Percentiles rank a stretch among this genome's conserved stretches.
Conservation (phyloP, 2,329 filamentous ascomycete genomes). For the Pyrenochaeta sp. region DNA sequence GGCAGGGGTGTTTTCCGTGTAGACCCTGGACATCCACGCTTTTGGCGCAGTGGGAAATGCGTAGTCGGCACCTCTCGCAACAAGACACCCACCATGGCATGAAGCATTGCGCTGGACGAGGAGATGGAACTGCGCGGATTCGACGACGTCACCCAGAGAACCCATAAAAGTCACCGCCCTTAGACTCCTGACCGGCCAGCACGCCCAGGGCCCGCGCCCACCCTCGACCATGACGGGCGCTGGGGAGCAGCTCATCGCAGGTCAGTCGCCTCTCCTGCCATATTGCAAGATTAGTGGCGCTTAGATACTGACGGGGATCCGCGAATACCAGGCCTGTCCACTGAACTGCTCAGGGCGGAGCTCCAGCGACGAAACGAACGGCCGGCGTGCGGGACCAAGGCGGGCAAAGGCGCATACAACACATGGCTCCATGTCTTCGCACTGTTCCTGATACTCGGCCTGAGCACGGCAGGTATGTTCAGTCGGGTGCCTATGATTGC, state of each 20-base stretch:
- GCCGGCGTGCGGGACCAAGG: slow-evolving; percentile 63
- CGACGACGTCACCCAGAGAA: slow-evolving; percentile 21
- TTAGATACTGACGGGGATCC: slow-evolving; percentile 21
- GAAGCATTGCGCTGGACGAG: not conserved
- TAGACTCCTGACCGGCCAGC: slow-evolving; percentile 15
- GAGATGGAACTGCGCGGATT: slow-evolving; percentile 5
- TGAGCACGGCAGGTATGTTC: slow-evolving; percentile 61
- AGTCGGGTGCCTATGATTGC: not conserved
- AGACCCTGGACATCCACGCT: not conserved
- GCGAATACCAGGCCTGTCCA: slow-evolving; percentile 41
- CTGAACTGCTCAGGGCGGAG: slow-evolving; percentile 58
- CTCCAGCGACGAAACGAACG: slow-evolving; percentile 56
- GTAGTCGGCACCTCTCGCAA: not conserved
- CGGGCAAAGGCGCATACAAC: slow-evolving; percentile 60
- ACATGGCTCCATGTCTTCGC: slow-evolving; percentile 65
- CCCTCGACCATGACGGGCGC: slow-evolving; percentile 28
- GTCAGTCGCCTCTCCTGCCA: slow-evolving; percentile 18
- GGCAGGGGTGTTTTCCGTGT: not conserved
- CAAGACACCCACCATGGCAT: not conserved
- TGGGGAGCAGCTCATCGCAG: slow-evolving; percentile 18
- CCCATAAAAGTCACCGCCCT: slow-evolving; percentile 30
- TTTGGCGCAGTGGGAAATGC: not conserved
- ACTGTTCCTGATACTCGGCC: slow-evolving; percentile 63
- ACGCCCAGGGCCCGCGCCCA: slow-evolving; percentile 10
- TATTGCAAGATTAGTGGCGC: slow-evolving; percentile 1